Percentiles rank a stretch among this genome's conserved stretches.
These are phyloP conservation scores for Prunus mongolica DNA, from an alignment of 306 rosid species.

Conservation along the genomic window DNA sequence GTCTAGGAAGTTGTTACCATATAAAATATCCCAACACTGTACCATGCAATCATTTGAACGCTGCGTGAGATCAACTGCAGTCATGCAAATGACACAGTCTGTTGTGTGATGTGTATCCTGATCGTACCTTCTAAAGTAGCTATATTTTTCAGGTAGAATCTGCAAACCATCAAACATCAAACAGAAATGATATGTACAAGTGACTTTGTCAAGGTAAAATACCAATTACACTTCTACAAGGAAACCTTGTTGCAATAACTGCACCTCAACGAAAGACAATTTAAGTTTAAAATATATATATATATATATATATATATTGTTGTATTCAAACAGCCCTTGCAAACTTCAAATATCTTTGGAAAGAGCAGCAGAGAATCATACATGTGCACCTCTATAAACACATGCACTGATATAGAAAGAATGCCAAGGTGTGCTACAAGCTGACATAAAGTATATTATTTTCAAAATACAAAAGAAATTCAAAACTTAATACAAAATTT, in stretches of 20 bases:
- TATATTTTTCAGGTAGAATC: slow-evolving; percentile 95
- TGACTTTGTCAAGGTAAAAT: neutral
- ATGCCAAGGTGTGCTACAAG: neutral
- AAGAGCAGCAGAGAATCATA: slow-evolving; percentile 5
- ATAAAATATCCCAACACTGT: slow-evolving; percentile 17
- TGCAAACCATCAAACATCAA: slow-evolving; percentile 33
- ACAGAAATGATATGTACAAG: slow-evolving; percentile 16
- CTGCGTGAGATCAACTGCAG: slow-evolving; percentile 58
- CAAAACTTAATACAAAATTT: neutral
- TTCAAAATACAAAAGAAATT: neutral
- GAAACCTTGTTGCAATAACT: neutral
- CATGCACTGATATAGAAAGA: neutral
- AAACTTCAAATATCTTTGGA: neutral
- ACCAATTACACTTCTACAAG: neutral
- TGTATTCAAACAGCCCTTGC: neutral
- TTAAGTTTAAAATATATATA: neutral
- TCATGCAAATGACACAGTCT: slow-evolving; percentile 98
- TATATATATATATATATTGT: neutral
- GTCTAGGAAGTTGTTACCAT: neutral
- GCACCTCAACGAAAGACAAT: neutral
- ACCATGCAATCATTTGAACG: slow-evolving; percentile 92
- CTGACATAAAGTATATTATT: neutral
- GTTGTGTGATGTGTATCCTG: slow-evolving; percentile 55
- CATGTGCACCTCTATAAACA: neutral
- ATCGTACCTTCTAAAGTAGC: slow-evolving; percentile 74